phyloP scores from a whole-genome alignment of 495 filamentous ascomycete species.

The Xylaria nigripes region DNA sequence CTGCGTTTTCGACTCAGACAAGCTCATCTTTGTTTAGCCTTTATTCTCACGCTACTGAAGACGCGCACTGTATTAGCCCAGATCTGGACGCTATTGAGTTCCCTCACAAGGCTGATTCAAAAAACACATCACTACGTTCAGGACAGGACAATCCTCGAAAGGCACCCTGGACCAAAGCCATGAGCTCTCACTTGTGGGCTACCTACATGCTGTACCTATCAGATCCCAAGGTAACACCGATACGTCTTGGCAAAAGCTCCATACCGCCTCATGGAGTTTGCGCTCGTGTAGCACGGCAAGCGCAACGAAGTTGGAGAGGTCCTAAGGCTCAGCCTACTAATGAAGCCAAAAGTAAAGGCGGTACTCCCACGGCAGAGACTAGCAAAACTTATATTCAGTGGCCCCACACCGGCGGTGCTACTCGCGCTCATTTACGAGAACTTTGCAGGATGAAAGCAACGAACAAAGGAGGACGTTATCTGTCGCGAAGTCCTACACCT shows the following conservation, averaged over 20 bases:
- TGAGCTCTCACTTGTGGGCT: constrained; percentile 91
- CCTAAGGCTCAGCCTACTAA: constrained; percentile 33
- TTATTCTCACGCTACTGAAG: constrained; percentile 40
- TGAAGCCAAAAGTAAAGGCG: constrained; percentile 51
- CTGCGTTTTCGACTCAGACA: constrained; percentile 41
- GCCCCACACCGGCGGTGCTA: constrained; percentile 77
- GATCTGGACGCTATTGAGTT: constrained; percentile 32
- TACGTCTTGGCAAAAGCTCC: constrained; percentile 78
- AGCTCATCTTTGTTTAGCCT: constrained; percentile 42
- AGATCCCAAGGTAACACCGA: constrained; percentile 87
- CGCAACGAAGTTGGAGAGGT: constrained; percentile 75
- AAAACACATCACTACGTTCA: neutral
- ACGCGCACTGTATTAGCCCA: constrained; percentile 36
- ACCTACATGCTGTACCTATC: constrained; percentile 81
- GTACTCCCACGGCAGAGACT: constrained; percentile 53
- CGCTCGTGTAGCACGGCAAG: constrained; percentile 76
- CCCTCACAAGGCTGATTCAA: constrained; percentile 1
- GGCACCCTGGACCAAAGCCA: constrained; percentile 71
- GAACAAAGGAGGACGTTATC: constrained; percentile 51
- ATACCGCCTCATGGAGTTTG: constrained; percentile 87
- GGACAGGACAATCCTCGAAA: constrained; percentile 30
- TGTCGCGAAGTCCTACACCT: constrained; percentile 67
- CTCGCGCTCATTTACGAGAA: constrained; percentile 69
- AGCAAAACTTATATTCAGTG: constrained; percentile 47
- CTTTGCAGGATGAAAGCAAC: constrained; percentile 71